Evolutionary conservation across 2,329 filamentous ascomycete species (phyloP), one percentile per base, ranked within the genome.

Genomic region (Ophiostoma sp.): DNA sequence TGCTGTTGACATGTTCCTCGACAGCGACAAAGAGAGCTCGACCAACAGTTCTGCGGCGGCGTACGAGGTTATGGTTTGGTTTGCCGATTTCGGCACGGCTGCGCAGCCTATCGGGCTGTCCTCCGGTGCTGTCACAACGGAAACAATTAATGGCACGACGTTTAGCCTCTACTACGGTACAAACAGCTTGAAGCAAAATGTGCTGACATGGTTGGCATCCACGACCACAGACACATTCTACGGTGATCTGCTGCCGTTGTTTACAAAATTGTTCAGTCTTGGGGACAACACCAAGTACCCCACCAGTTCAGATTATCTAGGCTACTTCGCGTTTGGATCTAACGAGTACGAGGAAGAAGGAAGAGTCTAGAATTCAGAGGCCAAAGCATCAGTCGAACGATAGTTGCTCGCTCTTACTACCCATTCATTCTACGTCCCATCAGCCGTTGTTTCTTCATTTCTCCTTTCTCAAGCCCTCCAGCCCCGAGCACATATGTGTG

Each of bases 1-100:
- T 45, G 84, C 83, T 47, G 77, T 87, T 70, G 84, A 87, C 76
- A 84, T 86, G 80, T 87, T 86, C 75, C 75, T 86, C 67, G 84
- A 85, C 71, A 74, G 72, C 40, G 78, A 84, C 73, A 74, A 78
- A 67, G 72, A 71, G 0, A 78, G 74, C 0, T 76, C 84, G 0
- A 69, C 74, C 60, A 74, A 81, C 74, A 81, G 78, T 58, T 74
- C 74, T 0, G 76, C 77, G 4, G 81, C 84, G 2, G 72, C 73
- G 9, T 82, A 80, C 76, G 84, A 70, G 44, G 66, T 70, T 58
- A 70, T 70, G 69, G 67, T 70, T 9, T 70, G 69, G 69, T 64
- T 70, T 52, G 69, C 69, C 27, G 69, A 70, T 52, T 70, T 69
- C 63, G 69, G 69, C 52, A 1, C 52, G 9, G 66, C 69, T 4